Conservation (phyloP, 192 early-diverging fungal genomes). For the Podochytrium sp. region DNA sequence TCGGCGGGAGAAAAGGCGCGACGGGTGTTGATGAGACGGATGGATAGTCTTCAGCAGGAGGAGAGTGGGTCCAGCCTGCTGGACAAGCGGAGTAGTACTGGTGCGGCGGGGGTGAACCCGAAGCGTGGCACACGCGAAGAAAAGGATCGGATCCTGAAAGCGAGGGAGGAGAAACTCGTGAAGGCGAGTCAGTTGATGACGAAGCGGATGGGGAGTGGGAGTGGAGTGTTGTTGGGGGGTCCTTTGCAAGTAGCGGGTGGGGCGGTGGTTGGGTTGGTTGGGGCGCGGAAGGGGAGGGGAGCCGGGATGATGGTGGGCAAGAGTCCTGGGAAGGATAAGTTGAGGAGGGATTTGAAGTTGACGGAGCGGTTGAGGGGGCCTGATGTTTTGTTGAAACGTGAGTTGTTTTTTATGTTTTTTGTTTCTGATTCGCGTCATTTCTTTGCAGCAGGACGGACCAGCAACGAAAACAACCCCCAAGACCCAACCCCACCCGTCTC, state of each 20-base stretch:
- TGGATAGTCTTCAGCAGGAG: background rate
- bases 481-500: background rate
- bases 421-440: background rate
- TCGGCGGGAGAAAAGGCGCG: conserved; percentile 9
- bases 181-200: conserved; percentile 12
- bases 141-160: background rate
- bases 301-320: background rate
- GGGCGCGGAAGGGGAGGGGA: background rate
- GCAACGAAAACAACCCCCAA: background rate
- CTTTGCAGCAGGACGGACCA: too few relatives aligned
- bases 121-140: background rate
- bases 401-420: background rate
- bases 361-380: conserved; percentile 18
- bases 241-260: background rate
- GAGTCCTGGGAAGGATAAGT: conserved; percentile 1
- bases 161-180: background rate
- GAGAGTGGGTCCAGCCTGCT: background rate
- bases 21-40: background rate
- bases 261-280: background rate
- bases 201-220: conserved; percentile 25
- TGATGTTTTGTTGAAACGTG: conserved; percentile 11
- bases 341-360: conserved; percentile 20
- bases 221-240: background rate
- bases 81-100: background rate
- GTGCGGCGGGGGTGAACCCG: background rate